phyloP scores from a whole-genome alignment of 257 asterid species.

The Penstemon newberryi region DNA sequence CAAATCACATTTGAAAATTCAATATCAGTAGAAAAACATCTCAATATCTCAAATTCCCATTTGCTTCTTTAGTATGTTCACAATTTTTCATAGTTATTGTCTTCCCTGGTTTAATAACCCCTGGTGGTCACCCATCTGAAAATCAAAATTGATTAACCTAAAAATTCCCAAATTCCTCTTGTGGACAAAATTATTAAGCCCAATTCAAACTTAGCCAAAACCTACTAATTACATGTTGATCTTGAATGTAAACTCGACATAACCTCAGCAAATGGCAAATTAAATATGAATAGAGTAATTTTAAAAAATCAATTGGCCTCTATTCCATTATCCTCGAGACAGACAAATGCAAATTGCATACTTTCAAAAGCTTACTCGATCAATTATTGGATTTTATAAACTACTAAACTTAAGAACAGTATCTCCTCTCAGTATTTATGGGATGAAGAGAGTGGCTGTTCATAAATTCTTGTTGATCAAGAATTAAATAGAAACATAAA shows the following conservation, averaged over 20 bases:
- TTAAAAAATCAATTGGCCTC: not conserved
- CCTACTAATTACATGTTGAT: slow-evolving; percentile 10
- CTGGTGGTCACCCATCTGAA: not conserved
- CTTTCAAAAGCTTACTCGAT: not conserved
- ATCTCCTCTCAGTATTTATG: slow-evolving; percentile 5
- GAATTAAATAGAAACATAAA: slow-evolving; percentile 19
- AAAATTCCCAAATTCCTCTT: not conserved
- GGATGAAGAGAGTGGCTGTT: slow-evolving; percentile 7
- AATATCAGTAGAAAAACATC: slow-evolving; percentile 12
- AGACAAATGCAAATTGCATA: slow-evolving; percentile 13
- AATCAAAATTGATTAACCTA: slow-evolving; percentile 14
- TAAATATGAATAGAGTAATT: slow-evolving; percentile 2
- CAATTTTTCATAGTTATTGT: not conserved
- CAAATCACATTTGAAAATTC: slow-evolving; percentile 16
- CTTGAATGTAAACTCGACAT: slow-evolving; percentile 17
- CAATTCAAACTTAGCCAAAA: slow-evolving; percentile 10
- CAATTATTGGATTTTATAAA: not conserved
- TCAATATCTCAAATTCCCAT: not conserved
- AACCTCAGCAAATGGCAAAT: not conserved
- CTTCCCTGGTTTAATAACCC: slow-evolving; percentile 6
- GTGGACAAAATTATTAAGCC: not conserved
- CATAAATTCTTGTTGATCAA: slow-evolving; percentile 20
- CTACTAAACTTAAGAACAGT: slow-evolving; percentile 1
- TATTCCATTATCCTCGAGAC: slow-evolving; percentile 7
- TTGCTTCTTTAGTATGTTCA: not conserved